Evolutionary conservation across 345 rosid genomes (phyloP).

Genomic region (Syzygium aqueum): DNA sequence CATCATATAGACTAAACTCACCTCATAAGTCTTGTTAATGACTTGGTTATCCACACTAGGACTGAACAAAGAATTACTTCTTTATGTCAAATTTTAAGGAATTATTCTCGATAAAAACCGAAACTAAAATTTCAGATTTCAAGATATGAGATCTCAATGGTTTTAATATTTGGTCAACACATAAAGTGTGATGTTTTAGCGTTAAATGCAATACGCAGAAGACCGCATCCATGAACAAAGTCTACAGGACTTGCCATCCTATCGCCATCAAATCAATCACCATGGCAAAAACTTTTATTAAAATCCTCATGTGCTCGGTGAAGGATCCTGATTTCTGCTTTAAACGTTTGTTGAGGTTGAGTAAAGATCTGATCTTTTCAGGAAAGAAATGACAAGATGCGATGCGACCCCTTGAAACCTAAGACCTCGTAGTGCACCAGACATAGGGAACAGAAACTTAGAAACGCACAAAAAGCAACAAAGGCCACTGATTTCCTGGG

Average conservation of each 20-base stretch:
- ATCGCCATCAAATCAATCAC: background rate
- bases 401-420: background rate
- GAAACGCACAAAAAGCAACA: background rate
- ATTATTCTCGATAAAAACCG: background rate
- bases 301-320: background rate
- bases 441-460: background rate
- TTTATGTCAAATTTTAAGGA: background rate
- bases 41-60: background rate
- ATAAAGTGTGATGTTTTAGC: background rate
- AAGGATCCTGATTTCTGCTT: background rate
- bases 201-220: background rate
- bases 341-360: background rate
- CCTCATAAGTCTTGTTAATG: background rate
- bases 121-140: background rate
- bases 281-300: background rate
- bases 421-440: constrained; percentile 10
- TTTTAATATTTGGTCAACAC: background rate
- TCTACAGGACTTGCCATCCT: background rate
- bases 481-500: background rate
- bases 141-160: background rate
- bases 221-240: background rate
- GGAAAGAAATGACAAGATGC: background rate
- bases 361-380: background rate
- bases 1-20: background rate
- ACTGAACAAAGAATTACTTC: background rate